Evolutionary conservation across 345 rosid species (phyloP).

Genomic region (Xanthoceras sorbifolium): DNA sequence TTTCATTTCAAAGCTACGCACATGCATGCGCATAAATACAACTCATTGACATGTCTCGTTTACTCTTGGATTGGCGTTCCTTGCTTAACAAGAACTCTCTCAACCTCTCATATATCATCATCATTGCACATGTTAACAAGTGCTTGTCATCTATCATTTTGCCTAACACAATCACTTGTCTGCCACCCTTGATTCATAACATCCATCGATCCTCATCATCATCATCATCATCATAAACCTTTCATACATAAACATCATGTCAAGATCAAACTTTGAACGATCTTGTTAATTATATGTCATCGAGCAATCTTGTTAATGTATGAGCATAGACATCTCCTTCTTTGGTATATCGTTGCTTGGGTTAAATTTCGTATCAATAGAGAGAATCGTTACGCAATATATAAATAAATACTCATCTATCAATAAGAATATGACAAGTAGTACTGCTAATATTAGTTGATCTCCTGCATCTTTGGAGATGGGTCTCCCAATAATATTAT

Average conservation of each 20-base stretch:
- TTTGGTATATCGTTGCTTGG: no score
- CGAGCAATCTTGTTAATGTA: no score
- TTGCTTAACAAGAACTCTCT: background rate
- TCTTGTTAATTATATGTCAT: no score
- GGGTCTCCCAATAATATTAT: no score
- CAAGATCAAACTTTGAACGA: no score
- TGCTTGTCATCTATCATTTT: background rate
- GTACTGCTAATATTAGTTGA: no score
- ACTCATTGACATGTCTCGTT: background rate
- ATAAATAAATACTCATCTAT: no score
- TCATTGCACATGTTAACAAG: constrained; percentile 4
- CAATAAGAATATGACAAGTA: no score
- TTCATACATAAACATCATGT: background rate
- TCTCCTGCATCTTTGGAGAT: no score
- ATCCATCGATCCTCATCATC: background rate
- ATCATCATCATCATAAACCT: background rate
- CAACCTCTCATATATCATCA: background rate
- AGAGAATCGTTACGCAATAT: no score
- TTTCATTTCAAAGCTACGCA: background rate
- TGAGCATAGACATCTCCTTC: no score
- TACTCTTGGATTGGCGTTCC: constrained; percentile 4
- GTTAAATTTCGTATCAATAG: no score
- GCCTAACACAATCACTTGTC: background rate
- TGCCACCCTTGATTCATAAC: background rate
- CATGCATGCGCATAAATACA: background rate